These are phyloP conservation scores for Brasilioporus rufonigricans DNA, from an alignment of 768 basidiomycete species.

Conservation along the genomic window DNA sequence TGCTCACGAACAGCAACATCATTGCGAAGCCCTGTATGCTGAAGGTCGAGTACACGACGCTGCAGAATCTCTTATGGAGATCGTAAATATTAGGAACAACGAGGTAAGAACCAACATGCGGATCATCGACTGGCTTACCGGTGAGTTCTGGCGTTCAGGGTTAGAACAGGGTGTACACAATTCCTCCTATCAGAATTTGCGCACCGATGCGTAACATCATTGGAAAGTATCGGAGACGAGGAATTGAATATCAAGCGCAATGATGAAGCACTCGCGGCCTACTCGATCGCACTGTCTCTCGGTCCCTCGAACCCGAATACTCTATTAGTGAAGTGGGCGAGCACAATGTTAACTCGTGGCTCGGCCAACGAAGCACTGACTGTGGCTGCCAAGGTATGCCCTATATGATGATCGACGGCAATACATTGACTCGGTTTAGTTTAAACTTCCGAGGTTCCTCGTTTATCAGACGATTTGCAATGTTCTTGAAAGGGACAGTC, in stretches of 20 bases:
- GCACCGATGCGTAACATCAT: background rate
- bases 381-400: background rate
- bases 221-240: constrained; percentile 1
- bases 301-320: background rate
- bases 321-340: constrained; percentile 9
- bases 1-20: constrained; percentile 1
- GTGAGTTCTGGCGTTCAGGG: background rate
- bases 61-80: background rate
- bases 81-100: background rate
- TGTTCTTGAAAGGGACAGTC: background rate
- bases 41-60: constrained; percentile 2
- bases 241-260: background rate
- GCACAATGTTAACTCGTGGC: background rate
- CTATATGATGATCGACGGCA: background rate
- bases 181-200: background rate
- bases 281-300: constrained; percentile 1
- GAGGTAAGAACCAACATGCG: background rate
- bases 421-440: background rate
- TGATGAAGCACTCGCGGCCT: background rate
- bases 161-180: background rate
- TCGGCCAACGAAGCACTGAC: background rate
- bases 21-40: constrained; percentile 1
- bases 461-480: constrained; percentile 5
- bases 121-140: background rate
- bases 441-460: background rate